Evolutionary conservation across 129 eudicot genomes (phyloP).

Genomic region (Flaveria robusta): DNA sequence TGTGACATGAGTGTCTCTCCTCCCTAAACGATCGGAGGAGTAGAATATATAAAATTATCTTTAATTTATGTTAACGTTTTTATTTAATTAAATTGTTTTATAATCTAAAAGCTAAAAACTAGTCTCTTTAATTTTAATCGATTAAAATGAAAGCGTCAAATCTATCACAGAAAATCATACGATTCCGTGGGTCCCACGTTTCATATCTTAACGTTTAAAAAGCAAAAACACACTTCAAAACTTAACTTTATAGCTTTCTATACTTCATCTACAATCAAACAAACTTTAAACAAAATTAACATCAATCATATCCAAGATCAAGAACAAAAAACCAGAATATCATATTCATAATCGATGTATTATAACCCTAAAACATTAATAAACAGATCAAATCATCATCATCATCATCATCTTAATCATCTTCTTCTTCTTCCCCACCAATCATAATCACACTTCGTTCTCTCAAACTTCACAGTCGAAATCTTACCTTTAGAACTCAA

Average conservation of each 20-base stretch:
- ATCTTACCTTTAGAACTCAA: constrained; percentile 40
- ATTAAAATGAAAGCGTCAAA: background rate
- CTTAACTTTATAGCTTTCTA: background rate
- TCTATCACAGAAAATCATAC: background rate
- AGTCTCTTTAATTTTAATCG: background rate
- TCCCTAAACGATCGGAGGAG: too few species aligned
- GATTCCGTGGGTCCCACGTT: constrained; percentile 10
- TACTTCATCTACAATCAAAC: constrained; percentile 3
- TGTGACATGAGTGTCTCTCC: too few species aligned
- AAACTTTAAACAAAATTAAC: background rate
- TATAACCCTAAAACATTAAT: background rate
- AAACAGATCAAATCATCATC: background rate
- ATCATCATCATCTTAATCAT: background rate
- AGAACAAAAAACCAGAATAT: background rate
- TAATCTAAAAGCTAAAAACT: background rate
- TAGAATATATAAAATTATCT: too few species aligned
- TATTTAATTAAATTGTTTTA: too few species aligned
- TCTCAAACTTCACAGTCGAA: constrained; percentile 33
- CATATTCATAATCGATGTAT: background rate
- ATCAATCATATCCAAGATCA: background rate
- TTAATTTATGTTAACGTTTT: too few species aligned
- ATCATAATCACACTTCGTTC: constrained; percentile 49
- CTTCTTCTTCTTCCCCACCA: constrained; percentile 26
- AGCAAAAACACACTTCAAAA: background rate
- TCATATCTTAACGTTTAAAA: constrained; percentile 14